These are phyloP conservation scores for Elsinoe perseae DNA, from an alignment of 2,329 filamentous ascomycete species.

Conservation along the genomic window DNA sequence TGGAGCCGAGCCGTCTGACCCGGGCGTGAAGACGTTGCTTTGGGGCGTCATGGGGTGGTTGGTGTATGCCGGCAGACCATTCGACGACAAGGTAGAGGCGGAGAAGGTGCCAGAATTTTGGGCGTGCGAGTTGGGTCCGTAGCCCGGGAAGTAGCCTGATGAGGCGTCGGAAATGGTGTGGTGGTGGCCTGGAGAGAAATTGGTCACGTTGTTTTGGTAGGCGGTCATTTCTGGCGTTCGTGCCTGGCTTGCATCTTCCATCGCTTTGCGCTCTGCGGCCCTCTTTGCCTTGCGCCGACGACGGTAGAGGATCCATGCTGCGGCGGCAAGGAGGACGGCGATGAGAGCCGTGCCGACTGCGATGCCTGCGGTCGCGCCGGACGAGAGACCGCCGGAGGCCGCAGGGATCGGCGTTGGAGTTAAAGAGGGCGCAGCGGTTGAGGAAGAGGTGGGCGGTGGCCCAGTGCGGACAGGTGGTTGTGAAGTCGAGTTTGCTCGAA, in stretches of 20 bases:
- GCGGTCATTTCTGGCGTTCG: slow-evolving; percentile 4
- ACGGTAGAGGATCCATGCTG: slow-evolving; percentile 12
- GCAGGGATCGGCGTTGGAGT: slow-evolving; percentile 3
- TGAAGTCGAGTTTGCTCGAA: slow-evolving; percentile 5
- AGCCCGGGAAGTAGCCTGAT: background rate
- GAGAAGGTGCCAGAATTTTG: slow-evolving; percentile 3
- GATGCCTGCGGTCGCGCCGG: slow-evolving; percentile 18
- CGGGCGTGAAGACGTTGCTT: slow-evolving; percentile 5
- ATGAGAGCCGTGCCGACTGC: slow-evolving; percentile 18
- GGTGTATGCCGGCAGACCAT: background rate
- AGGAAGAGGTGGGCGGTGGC: background rate
- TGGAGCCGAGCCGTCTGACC: background rate
- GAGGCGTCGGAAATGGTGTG: background rate
- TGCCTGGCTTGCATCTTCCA: background rate
- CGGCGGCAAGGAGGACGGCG: slow-evolving; percentile 14
- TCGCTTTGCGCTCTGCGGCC: no score
- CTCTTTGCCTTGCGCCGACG: slow-evolving; percentile 6
- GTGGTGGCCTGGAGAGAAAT: background rate
- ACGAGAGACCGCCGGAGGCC: background rate
- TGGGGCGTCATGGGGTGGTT: slow-evolving; percentile 1
- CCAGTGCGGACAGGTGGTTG: background rate
- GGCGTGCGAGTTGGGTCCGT: background rate
- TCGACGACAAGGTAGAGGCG: background rate
- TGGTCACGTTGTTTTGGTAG: slow-evolving; percentile 4
- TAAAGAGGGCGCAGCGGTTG: background rate